Base-by-base conservation (phyloP, 2,329 filamentous ascomycete species). In the Geosmithia morbida region DNA sequence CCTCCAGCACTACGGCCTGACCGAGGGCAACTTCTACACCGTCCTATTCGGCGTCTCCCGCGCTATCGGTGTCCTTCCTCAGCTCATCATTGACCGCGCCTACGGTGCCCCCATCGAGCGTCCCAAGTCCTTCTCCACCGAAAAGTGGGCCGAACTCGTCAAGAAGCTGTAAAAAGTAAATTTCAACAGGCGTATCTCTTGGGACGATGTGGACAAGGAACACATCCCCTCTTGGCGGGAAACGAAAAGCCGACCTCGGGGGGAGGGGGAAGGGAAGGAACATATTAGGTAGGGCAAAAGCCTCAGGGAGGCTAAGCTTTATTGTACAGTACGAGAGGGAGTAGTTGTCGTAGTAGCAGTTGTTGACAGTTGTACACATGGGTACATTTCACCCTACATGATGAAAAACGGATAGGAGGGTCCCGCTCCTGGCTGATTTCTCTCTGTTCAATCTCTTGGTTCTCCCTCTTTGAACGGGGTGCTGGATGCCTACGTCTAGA, bases 21-120 rank as follows among this genome's bases (percentile, higher is more conserved):
- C 86, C 54, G 90, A 98, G 79, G 85, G 92, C 71, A 97, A 83
- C 84, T 98, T 94, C 84, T 98, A 98, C 86, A 98, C 92, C 53
- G 92, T 98, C 53, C 85, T 98, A 65, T 98, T 98, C 70, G 92
- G 92, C 81, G 92, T 98, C 43, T 95, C 89, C 58, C 87, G 92
- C 66, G 92, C 92, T 58, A 87, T 98, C 61, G 92, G 92, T 82
- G 92, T 98, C 57, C 85, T 98, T 62, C 92, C 92, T 61, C 92
- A 98, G 80, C 81, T 98, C 67, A 98, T 98, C 79, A 96, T 98
- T 64, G 92, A 98, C 81, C 90, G 92, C 66, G 92, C 90, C 58
- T 79, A 96, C 57, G 92, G 92, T 66, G 86, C 88, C 58, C 92
- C 92, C 58, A 98, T 98, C 62, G 92, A 98, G 83, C 79, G 92